Percentiles rank a stretch among this genome's conserved stretches.
These are phyloP conservation scores for Barbatosphaeria neglecta DNA, from an alignment of 495 filamentous ascomycete species.

Conservation along the genomic window DNA sequence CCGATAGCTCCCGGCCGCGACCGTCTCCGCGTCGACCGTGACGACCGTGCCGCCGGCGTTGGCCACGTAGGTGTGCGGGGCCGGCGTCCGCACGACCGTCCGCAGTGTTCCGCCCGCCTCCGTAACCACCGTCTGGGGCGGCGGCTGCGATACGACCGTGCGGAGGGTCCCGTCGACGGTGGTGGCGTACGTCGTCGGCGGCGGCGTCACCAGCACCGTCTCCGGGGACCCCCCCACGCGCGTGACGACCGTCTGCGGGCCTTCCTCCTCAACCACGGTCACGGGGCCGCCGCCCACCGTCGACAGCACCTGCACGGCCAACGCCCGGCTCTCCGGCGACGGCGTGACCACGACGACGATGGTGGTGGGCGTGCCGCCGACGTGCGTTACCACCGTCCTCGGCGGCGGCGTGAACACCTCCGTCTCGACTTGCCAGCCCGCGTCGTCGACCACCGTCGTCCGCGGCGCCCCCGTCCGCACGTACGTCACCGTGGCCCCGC, in stretches of 20 bases:
- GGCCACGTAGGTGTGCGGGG: conserved; percentile 1
- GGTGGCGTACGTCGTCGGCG: conserved; percentile 12
- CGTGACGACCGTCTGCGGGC: conserved; percentile 10
- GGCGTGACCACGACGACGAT: background rate
- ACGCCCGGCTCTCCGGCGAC: conserved; percentile 1
- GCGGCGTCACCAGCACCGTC: conserved; percentile 9
- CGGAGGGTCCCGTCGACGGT: conserved; percentile 14
- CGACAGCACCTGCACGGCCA: conserved; percentile 7
- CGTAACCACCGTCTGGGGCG: background rate
- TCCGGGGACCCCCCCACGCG: conserved; percentile 16
- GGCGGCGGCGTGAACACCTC: conserved; percentile 6
- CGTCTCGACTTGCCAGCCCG: conserved; percentile 5
- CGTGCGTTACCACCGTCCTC: conserved; percentile 6
- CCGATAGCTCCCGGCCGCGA: background rate
- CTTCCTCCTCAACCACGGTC: conserved; percentile 11
- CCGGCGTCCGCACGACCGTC: background rate
- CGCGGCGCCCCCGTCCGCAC: conserved; percentile 10
- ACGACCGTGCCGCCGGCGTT: background rate
- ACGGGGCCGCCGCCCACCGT: conserved; percentile 10
- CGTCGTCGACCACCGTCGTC: conserved; percentile 5
- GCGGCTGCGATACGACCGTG: conserved; percentile 4
- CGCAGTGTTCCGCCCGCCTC: background rate
- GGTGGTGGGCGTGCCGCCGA: conserved; percentile 7
- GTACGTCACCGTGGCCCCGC: conserved; percentile 2
- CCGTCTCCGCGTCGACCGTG: background rate